Evolutionary conservation across 1,139 yeast genomes (phyloP).

Genomic region (Blastobotrys aristatus): DNA sequence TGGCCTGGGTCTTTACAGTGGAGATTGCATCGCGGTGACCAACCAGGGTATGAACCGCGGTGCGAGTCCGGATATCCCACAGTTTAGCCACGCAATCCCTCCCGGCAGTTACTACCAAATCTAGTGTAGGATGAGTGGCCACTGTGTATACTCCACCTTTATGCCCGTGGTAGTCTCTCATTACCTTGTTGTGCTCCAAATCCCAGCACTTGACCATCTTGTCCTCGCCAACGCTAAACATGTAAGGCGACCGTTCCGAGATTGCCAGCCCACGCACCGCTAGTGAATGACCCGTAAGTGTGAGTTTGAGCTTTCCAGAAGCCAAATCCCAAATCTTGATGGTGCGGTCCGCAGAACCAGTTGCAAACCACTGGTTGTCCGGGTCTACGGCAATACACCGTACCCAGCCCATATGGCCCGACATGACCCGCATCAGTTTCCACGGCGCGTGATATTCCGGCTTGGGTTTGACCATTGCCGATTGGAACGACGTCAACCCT

Average conservation of each 20-base stretch:
- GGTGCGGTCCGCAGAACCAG: conserved; percentile 86
- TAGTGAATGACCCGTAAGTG: conserved; percentile 89
- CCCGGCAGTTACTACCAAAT: conserved; percentile 84
- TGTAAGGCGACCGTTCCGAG: conserved; percentile 73
- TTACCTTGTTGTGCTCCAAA: conserved; percentile 74
- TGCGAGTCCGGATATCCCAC: conserved; percentile 88
- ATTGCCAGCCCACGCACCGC: conserved; percentile 73
- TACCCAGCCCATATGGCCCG: conserved; percentile 95
- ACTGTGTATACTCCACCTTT: conserved; percentile 82
- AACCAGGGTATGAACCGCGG: conserved; percentile 66
- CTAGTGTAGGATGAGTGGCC: conserved; percentile 81
- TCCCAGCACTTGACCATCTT: conserved; percentile 97
- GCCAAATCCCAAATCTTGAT: conserved; percentile 92
- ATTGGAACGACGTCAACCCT: conserved; percentile 13
- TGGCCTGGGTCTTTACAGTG: conserved; percentile 58
- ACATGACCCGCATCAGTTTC: conserved; percentile 67
- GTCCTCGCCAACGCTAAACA: conserved; percentile 92
- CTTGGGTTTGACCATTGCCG: conserved; percentile 17
- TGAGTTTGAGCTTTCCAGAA: conserved; percentile 59
- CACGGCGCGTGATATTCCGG: conserved; percentile 60
- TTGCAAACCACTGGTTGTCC: conserved; percentile 82
- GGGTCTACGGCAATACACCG: conserved; percentile 77
- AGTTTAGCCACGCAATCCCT: conserved; percentile 81
- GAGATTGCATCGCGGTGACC: conserved; percentile 82
- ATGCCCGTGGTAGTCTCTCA: conserved; percentile 92